Conservation (phyloP, 1,284 basidiomycete genomes). For the Moniliella sp. region DNA sequence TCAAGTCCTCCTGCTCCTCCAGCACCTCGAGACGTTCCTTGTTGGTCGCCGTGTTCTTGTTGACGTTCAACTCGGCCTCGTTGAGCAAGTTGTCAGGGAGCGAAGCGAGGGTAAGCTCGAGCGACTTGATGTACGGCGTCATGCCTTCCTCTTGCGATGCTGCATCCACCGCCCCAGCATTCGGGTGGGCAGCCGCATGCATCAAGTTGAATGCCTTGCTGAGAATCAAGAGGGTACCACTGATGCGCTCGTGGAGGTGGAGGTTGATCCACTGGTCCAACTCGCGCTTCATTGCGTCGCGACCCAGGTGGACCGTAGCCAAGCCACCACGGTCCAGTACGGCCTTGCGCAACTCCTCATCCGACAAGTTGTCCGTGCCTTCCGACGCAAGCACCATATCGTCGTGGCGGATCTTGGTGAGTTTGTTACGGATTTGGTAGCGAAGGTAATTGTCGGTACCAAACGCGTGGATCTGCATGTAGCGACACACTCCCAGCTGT, state of each 20-base stretch:
- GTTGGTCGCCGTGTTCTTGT: conserved; percentile 76
- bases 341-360: conserved; percentile 67
- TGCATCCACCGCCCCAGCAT: background rate
- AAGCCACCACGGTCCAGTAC: conserved; percentile 76
- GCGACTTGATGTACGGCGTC: conserved; percentile 45
- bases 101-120: conserved; percentile 75
- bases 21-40: conserved; percentile 94
- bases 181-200: conserved; percentile 2
- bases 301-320: conserved; percentile 51
- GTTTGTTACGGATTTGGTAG: conserved; percentile 65
- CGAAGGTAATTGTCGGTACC: conserved; percentile 96
- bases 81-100: conserved; percentile 85
- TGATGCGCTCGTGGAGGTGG: conserved; percentile 62
- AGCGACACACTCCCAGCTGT: conserved; percentile 78
- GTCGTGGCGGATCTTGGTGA: conserved; percentile 66
- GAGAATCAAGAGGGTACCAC: conserved; percentile 75
- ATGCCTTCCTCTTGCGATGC: too few relatives aligned
- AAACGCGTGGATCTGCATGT: conserved; percentile 88
- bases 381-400: conserved; percentile 71
- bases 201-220: conserved; percentile 77
- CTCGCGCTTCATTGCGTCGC: conserved; percentile 52
- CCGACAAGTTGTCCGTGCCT: conserved; percentile 72
- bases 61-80: conserved; percentile 86
- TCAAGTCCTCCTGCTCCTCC: conserved; percentile 93
- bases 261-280: conserved; percentile 79